Conservation (phyloP, 1,139 yeast genomes). For the Yamadazyma friedrichii region DNA sequence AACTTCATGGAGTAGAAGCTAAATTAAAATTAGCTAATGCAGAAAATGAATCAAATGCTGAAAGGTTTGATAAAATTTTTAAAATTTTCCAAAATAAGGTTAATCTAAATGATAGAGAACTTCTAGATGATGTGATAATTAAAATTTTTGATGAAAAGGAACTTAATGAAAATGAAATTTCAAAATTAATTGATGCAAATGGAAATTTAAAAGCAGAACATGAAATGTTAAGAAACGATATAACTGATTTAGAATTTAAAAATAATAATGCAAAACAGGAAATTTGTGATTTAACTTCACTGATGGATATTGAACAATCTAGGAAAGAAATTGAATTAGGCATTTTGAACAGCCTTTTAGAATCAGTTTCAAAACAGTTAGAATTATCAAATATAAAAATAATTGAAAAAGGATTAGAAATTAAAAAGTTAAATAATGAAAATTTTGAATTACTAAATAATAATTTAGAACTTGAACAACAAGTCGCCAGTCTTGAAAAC, state of each 20-base stretch:
- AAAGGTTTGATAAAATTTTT: not conserved
- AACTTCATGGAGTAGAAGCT: not conserved
- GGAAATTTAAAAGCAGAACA: not conserved
- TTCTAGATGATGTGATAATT: not conserved
- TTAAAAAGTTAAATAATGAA: constrained; percentile 1
- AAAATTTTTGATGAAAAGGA: not conserved
- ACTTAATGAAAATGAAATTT: not conserved
- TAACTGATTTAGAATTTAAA: not conserved
- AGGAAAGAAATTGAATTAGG: constrained; percentile 7
- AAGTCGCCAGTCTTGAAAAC: not conserved
- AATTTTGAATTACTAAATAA: constrained; percentile 3
- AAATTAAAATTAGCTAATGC: constrained; percentile 1
- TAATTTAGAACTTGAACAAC: constrained; percentile 1
- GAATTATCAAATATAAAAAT: not conserved
- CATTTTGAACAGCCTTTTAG: constrained; percentile 1
- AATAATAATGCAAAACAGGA: constrained; percentile 2
- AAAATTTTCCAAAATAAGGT: not conserved
- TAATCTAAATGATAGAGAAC: not conserved
- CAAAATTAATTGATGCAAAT: not conserved
- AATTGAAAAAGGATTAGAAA: not conserved
- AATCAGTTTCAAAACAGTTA: not conserved
- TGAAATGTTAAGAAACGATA: not conserved
- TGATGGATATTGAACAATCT: constrained; percentile 4
- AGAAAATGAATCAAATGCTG: not conserved
- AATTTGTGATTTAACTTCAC: constrained; percentile 3